Evolutionary conservation across 768 basidiomycete genomes (phyloP).

Genomic region (Daedaleopsis sinensis): DNA sequence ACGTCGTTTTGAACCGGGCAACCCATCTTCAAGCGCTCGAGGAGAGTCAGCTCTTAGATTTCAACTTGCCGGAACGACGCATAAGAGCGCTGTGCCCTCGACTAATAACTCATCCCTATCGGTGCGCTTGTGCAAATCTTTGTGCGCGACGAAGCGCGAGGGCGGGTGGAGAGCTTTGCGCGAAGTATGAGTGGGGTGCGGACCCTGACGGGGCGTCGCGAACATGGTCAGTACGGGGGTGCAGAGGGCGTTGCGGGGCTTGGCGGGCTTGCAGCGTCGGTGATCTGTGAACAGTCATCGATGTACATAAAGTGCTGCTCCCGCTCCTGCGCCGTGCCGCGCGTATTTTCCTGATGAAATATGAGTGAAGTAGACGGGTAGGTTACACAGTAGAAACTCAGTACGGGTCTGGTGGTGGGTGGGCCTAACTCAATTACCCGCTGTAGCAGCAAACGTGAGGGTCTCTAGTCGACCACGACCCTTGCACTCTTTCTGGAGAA

Average conservation of each 20-base stretch:
- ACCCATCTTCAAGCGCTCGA: no score
- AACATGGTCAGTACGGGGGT: constrained; percentile 20
- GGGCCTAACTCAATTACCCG: constrained; percentile 27
- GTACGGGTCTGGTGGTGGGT: no score
- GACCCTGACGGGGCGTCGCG: constrained; percentile 28
- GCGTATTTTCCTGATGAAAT: no score
- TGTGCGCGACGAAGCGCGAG: no score
- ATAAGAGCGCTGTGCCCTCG: no score
- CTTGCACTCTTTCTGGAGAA: constrained; percentile 90
- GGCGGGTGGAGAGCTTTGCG: constrained; percentile 47
- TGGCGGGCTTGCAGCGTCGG: constrained; percentile 3
- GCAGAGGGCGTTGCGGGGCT: constrained; percentile 18
- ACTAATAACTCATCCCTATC: no score
- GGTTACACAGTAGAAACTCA: no score
- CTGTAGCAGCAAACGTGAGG: constrained; percentile 68
- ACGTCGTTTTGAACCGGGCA: no score
- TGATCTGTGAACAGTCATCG: background rate
- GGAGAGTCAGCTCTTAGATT: no score
- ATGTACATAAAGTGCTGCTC: background rate
- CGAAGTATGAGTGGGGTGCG: constrained; percentile 39
- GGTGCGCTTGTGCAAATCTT: no score
- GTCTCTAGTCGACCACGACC: constrained; percentile 88
- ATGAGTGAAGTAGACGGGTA: no score
- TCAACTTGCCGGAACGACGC: no score
- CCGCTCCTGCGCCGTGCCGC: background rate